phyloP scores from a whole-genome alignment of 495 filamentous ascomycete species.

The Jackrogersella multiformis region DNA sequence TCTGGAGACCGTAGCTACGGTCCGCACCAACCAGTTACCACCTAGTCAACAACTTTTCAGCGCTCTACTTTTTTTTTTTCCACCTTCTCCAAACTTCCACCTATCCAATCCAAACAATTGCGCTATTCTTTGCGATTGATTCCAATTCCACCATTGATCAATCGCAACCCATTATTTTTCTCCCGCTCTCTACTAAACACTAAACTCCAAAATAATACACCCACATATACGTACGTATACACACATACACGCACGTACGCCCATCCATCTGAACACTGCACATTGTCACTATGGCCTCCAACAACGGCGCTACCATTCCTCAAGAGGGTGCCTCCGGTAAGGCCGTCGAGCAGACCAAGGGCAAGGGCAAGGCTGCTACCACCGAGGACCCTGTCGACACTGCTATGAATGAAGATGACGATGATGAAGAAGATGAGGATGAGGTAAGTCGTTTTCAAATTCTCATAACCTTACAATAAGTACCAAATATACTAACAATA shows the following conservation, averaged over 20 bases:
- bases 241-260: not conserved
- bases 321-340: slow-evolving; percentile 45
- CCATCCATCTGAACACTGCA: slow-evolving; percentile 7
- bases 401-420: slow-evolving; percentile 74
- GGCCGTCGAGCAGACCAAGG: slow-evolving; percentile 52
- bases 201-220: not conserved
- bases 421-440: slow-evolving; percentile 70
- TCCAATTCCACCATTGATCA: slow-evolving; percentile 33
- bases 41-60: slow-evolving; percentile 22
- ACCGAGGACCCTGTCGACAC: slow-evolving; percentile 62
- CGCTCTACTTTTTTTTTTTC: slow-evolving; percentile 27
- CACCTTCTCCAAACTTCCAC: slow-evolving; percentile 21
- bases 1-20: slow-evolving; percentile 35
- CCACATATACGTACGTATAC: not conserved
- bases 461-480: slow-evolving; percentile 8
- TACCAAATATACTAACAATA: slow-evolving; percentile 35
- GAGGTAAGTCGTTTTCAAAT: slow-evolving; percentile 58
- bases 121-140: slow-evolving; percentile 26
- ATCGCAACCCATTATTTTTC: slow-evolving; percentile 18
- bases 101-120: slow-evolving; percentile 36
- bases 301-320: slow-evolving; percentile 50
- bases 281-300: slow-evolving; percentile 48
- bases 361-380: slow-evolving; percentile 69
- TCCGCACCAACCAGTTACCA: slow-evolving; percentile 36
- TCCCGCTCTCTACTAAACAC: not conserved